Evolutionary conservation across 192 early-diverging fungal species (phyloP).

Genomic region (Backusella parvicylindrica): DNA sequence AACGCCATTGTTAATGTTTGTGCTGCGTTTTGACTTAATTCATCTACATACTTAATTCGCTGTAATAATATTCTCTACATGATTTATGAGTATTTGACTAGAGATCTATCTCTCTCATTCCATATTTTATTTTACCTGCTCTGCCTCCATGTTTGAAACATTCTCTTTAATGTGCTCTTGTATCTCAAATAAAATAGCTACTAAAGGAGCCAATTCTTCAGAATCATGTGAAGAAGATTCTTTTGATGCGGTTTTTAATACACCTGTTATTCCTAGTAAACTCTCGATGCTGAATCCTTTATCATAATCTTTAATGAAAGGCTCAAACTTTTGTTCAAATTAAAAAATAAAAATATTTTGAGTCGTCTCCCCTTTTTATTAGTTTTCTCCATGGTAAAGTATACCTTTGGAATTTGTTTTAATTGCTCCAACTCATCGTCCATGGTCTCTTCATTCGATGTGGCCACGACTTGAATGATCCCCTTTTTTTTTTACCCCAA

Average conservation of each 20-base stretch:
- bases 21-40: neutral
- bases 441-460: neutral
- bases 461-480: conserved; percentile 1
- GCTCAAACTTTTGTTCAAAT: neutral
- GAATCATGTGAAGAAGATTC: neutral
- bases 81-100: neutral
- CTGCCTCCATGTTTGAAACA: neutral
- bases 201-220: neutral
- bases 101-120: neutral
- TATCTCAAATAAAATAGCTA: neutral
- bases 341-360: too few species aligned
- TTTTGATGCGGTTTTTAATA: neutral
- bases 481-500: neutral
- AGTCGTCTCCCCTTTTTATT: neutral
- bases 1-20: neutral
- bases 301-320: conserved; percentile 8
- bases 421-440: neutral
- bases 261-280: neutral
- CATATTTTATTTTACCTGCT: neutral
- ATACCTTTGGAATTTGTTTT: conserved; percentile 2
- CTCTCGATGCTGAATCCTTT: neutral
- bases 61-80: neutral
- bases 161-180: conserved; percentile 2
- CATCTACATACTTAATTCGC: conserved; percentile 5
- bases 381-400: neutral